Base-by-base conservation (phyloP, 176 grass and related monocot genomes). In the barley (Hordeum vulgare) region DNA sequence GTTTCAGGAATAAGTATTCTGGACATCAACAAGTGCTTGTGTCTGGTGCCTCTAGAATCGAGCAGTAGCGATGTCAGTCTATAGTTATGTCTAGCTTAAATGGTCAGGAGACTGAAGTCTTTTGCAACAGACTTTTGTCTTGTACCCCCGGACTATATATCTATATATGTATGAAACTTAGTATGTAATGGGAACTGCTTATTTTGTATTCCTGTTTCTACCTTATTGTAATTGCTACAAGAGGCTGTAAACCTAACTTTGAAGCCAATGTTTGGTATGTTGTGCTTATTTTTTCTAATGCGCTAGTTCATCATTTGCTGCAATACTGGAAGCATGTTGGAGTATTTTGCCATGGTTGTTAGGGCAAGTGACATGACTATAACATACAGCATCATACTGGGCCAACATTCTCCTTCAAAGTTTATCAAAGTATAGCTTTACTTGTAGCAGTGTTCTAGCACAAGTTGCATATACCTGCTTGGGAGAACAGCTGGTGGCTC, bases 1-100 rank as follows among this genome's bases (percentile, higher is more conserved):
- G 56, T 90, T 84, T 64, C 81, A 90, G 89, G 80, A 87, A 90
- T 87, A 87, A 88, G 53, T 49, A 40, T 76, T 84, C 60, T 47
- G 76, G 84, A 71, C 75, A 84, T 63, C 17, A 75, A 53, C 80
- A 75, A 76, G 83, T 26, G 31, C 80, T 47, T 66, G 24, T 69
- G 17, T 70, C 10, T 17, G 75, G 66, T 34, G 60, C 80, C 74
- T 79, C 31, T 31, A 56, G 18, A 53, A 84, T 47, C n/a, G 39
- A 24, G 60, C 9, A 27, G 23, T 79, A 74, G 79, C 29, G 21
- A 81, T 72, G 27, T 47, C 41, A 61, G 84, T 83, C 33, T 68
- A 66, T 79, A 36, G 41, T 51, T 44, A 28, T 59, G 49, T 59
- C 34, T 69, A 85, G 62, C 47, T 78, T 79, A 86, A 51, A 67